Base-by-base conservation (phyloP, 345 rosid genomes). In the Odontarrhena argentea region DNA sequence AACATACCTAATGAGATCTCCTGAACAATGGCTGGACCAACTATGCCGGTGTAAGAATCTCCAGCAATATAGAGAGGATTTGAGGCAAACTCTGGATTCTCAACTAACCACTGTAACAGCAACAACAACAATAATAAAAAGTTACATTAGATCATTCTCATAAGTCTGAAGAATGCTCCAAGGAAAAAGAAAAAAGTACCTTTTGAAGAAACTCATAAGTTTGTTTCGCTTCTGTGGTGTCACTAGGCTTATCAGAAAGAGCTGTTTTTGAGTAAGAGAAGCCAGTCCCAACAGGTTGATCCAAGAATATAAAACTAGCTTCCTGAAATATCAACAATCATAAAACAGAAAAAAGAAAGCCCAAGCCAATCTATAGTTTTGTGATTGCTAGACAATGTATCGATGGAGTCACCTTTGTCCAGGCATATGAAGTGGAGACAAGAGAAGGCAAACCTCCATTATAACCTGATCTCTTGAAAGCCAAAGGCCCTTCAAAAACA, bases 361-460 rank as follows among this genome's bases (percentile, higher is more conserved):
- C 40, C 24, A 40, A 41, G 41, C 11, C 28, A 38, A 26, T 0
- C 2, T 28, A 10, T 51, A 3, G 35, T 52, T 52, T 6, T 63
- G 44, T 35, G 48, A 50, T 18, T 50, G 13, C 7, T 64, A 36
- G 37, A 36, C 6, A 18, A 2, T 41, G 3, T 41, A 5, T 55
- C 35, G 8, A 13, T 15, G 18, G 4, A 64, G 12, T 38, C n/a
- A 76, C 93, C 83, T 83, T 82, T 71, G 89, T 84, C 95, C 91
- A 88, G 55, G 96, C 77, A 69, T 79, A 56, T 30, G 89, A 84
- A 73, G 85, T 88, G 12, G 69, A 68, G 22, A 78, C 38, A 53
- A 87, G 71, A 45, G 78, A 78, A 40, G 97, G 97, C 46, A 86
- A 68, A 77, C 82, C 80, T 15, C 89, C 90, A 49, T 78, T 77